Conservation (phyloP, 345 rosid genomes). For the Corchorus olitorius region DNA sequence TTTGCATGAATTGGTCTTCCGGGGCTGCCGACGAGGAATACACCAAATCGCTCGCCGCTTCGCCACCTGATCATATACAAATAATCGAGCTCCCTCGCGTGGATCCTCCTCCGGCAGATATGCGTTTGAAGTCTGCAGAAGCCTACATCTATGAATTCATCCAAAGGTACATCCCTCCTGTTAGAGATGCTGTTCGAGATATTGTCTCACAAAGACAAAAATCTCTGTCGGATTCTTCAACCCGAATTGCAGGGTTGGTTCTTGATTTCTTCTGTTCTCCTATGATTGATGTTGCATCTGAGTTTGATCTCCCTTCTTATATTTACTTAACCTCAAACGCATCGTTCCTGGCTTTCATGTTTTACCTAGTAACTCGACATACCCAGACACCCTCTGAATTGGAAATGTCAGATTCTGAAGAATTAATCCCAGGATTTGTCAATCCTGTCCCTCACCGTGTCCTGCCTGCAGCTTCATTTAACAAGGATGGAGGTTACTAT, state of each 20-base stretch:
- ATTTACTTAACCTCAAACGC: conserved; percentile 40
- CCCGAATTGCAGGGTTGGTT: conserved; percentile 39
- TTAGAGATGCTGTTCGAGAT: conserved; percentile 11
- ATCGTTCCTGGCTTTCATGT: conserved; percentile 40
- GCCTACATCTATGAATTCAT: neutral
- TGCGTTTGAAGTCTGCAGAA: conserved; percentile 26
- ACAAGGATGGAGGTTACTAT: conserved; percentile 38
- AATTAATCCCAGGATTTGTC: conserved; percentile 33
- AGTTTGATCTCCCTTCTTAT: conserved; percentile 53
- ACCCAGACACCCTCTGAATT: conserved; percentile 17
- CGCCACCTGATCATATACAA: conserved; percentile 31
- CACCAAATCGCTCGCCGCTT: conserved; percentile 18
- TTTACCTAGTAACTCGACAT: conserved; percentile 39
- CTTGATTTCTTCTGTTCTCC: conserved; percentile 50
- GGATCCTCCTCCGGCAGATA: conserved; percentile 30
- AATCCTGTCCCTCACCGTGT: conserved; percentile 39
- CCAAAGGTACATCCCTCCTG: conserved; percentile 23
- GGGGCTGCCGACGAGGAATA: conserved; percentile 11
- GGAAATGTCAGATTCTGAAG: conserved; percentile 27
- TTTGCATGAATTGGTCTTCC: conserved; percentile 26
- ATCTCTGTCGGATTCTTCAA: conserved; percentile 32
- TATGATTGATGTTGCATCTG: conserved; percentile 42
- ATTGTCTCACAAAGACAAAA: conserved; percentile 11
- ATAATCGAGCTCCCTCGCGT: conserved; percentile 35
- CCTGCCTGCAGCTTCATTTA: conserved; percentile 38